phyloP scores from a whole-genome alignment of 176 grass and related monocot species.

The Lolium multiflorum region DNA sequence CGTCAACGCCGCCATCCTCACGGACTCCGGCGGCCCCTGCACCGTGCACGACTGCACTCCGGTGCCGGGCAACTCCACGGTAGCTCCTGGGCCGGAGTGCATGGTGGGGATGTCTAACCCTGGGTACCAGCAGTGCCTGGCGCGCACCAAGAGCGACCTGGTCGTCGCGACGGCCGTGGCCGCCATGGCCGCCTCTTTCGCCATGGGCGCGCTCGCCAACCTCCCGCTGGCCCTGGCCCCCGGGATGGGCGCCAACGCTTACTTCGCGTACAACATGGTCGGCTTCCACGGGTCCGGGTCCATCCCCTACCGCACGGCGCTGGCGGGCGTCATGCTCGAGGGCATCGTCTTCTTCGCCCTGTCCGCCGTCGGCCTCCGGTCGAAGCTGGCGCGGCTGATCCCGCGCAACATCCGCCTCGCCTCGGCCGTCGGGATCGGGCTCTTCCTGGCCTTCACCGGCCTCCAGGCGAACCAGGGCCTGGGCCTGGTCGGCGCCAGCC shows the following conservation, averaged over 20 bases:
- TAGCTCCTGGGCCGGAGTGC: slow-evolving; percentile 38
- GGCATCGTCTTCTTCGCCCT: slow-evolving; percentile 56
- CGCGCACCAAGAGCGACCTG: slow-evolving; percentile 62
- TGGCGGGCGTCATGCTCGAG: slow-evolving; percentile 65
- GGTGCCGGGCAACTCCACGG: slow-evolving; percentile 1
- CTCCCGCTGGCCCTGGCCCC: slow-evolving; percentile 66
- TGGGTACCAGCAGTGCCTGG: slow-evolving; percentile 53
- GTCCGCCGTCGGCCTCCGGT: slow-evolving; percentile 55
- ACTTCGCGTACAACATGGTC: slow-evolving; percentile 80
- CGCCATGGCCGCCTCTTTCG: slow-evolving; percentile 52
- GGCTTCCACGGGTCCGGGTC: slow-evolving; percentile 64
- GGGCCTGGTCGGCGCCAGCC: slow-evolving; percentile 68
- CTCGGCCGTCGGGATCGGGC: slow-evolving; percentile 58
- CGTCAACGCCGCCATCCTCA: slow-evolving; percentile 67
- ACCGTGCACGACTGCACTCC: slow-evolving; percentile 50
- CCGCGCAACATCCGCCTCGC: slow-evolving; percentile 54
- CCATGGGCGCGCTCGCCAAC: slow-evolving; percentile 66
- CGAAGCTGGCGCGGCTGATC: slow-evolving; percentile 58
- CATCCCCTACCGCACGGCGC: slow-evolving; percentile 60
- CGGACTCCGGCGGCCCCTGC: slow-evolving; percentile 71
- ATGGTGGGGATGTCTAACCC: slow-evolving; percentile 10
- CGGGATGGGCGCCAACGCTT: slow-evolving; percentile 76
- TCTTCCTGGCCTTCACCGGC: slow-evolving; percentile 66
- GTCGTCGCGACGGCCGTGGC: slow-evolving; percentile 59
- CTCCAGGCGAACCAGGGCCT: slow-evolving; percentile 68